Conservation (phyloP, 2,329 filamentous ascomycete genomes). For the Shiraia bambusicola region DNA sequence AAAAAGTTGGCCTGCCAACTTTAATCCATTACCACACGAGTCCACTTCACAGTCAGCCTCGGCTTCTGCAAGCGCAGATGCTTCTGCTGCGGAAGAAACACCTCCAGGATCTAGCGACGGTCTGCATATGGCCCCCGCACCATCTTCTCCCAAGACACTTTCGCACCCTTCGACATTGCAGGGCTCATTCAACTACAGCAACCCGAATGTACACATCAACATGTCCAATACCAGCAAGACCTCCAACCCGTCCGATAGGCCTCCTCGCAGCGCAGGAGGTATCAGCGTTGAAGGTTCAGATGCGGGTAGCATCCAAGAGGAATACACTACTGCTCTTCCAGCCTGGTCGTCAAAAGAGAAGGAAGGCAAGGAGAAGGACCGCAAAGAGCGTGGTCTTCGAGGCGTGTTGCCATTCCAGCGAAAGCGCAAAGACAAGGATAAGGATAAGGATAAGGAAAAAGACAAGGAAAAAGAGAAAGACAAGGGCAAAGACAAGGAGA, state of each 20-base stretch:
- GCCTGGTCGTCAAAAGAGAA: conserved; percentile 35
- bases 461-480: conserved; percentile 23
- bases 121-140: conserved; percentile 36
- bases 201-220: conserved; percentile 33
- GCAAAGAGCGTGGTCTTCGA: conserved; percentile 44
- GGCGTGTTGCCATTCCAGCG: conserved; percentile 42
- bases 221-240: conserved; percentile 18
- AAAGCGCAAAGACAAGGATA: conserved; percentile 37
- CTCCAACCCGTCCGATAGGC: conserved; percentile 23
- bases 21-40: conserved; percentile 27
- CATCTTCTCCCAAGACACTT: conserved; percentile 33
- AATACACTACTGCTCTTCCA: conserved; percentile 42
- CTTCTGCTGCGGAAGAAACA: conserved; percentile 39
- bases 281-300: conserved; percentile 38
- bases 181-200: conserved; percentile 19
- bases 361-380: conserved; percentile 39
- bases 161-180: conserved; percentile 27
- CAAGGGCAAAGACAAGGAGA: conserved; percentile 27
- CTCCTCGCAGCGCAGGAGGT: conserved; percentile 29
- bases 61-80: conserved; percentile 34
- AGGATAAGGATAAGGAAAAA: conserved; percentile 18
- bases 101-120: conserved; percentile 42
- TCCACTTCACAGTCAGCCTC: conserved; percentile 31
- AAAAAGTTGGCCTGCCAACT: conserved; percentile 22
- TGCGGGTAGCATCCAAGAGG: conserved; percentile 39